Evolutionary conservation across 768 basidiomycete genomes (phyloP).

Genomic region (Mycena venus): DNA sequence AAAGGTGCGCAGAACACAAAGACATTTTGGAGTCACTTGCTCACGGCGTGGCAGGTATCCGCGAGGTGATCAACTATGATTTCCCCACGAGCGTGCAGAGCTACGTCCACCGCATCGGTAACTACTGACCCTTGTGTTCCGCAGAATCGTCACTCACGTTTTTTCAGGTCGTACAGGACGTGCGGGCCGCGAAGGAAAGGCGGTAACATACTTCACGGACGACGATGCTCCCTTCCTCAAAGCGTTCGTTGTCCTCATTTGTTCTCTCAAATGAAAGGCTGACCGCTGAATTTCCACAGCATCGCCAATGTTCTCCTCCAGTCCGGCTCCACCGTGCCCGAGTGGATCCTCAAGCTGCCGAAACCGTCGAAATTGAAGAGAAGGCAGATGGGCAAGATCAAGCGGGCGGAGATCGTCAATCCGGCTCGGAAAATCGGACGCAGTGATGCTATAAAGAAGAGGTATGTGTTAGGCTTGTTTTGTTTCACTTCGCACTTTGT

Average conservation of each 20-base stretch:
- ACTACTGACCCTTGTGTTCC: background rate
- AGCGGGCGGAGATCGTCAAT: constrained; percentile 83
- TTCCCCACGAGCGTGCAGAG: constrained; percentile 96
- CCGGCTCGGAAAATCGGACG: constrained; percentile 77
- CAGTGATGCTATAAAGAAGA: constrained; percentile 78
- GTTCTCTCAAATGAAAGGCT: background rate
- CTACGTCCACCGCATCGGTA: constrained; percentile 96
- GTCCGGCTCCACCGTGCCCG: constrained; percentile 91
- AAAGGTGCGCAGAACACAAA: constrained; percentile 76
- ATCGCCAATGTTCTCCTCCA: constrained; percentile 97
- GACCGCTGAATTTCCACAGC: constrained; percentile 51
- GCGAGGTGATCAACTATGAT: constrained; percentile 95
- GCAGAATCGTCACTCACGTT: constrained; percentile 12
- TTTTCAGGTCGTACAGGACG: constrained; percentile 90
- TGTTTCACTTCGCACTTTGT: background rate
- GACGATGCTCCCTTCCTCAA: constrained; percentile 94
- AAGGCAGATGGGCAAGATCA: constrained; percentile 85
- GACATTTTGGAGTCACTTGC: background rate
- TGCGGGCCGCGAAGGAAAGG: constrained; percentile 92
- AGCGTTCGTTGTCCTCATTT: constrained; percentile 65
- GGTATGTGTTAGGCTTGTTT: constrained; percentile 52
- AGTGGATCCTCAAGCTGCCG: constrained; percentile 96
- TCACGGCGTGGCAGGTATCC: constrained; percentile 19
- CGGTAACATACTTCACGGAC: constrained; percentile 95
- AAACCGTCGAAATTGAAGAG: constrained; percentile 93